A percentile compares a stretch with the other conserved stretches of the same genome.
phyloP scores from a whole-genome alignment of 2,329 filamentous ascomycete species.

The Ophiostoma angusticollis region DNA sequence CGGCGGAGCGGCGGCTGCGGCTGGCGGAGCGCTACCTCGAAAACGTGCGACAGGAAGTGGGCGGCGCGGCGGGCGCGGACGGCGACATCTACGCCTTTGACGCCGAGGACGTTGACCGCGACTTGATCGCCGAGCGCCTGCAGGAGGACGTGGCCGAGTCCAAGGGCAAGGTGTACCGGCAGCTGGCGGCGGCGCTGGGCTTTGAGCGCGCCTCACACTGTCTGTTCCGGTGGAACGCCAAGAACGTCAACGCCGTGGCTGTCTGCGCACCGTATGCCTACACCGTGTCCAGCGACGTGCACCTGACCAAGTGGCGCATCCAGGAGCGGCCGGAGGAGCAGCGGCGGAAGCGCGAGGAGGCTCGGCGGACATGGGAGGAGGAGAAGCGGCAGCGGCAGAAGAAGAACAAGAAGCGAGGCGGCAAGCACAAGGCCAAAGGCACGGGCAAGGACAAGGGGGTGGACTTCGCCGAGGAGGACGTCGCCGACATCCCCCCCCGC shows the following conservation, averaged over 20 bases:
- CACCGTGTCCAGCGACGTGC: constrained; percentile 75
- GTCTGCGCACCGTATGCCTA: constrained; percentile 71
- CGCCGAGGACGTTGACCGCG: constrained; percentile 82
- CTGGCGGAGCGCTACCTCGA: constrained; percentile 88
- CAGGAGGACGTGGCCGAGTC: constrained; percentile 85
- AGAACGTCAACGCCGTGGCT: constrained; percentile 67
- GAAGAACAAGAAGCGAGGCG: constrained; percentile 38
- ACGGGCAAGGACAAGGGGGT: neutral
- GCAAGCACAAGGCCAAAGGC: neutral
- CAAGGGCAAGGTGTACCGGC: constrained; percentile 79
- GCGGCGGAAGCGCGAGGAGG: constrained; percentile 43
- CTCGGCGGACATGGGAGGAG: constrained; percentile 27
- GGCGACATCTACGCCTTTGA: constrained; percentile 73
- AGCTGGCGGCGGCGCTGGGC: constrained; percentile 60
- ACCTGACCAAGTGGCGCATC: constrained; percentile 80
- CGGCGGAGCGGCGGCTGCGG: constrained; percentile 71
- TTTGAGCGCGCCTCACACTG: constrained; percentile 55
- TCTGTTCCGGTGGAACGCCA: constrained; percentile 66
- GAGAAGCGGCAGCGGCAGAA: constrained; percentile 38
- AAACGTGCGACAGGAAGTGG: constrained; percentile 68
- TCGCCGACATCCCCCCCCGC: constrained; percentile 41
- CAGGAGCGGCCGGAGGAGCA: constrained; percentile 50
- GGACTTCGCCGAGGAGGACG: neutral
- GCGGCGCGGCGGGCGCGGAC: constrained; percentile 19
- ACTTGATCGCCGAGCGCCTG: constrained; percentile 79